These are phyloP conservation scores for Cladophialophora immunda DNA, from an alignment of 2,329 filamentous ascomycete genomes.

Conservation along the genomic window DNA sequence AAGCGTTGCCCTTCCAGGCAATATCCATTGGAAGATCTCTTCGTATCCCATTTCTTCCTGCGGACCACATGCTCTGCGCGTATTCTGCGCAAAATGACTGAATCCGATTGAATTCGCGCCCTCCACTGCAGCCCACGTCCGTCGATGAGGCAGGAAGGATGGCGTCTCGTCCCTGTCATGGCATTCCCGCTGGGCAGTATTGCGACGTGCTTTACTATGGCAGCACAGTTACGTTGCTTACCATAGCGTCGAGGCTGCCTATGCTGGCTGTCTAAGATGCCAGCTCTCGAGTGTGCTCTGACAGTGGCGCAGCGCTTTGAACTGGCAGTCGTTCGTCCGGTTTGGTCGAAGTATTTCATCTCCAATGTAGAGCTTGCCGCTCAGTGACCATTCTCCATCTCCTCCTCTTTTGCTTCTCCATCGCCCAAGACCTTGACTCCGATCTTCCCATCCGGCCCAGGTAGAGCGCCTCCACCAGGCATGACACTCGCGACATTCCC, in stretches of 20 bases:
- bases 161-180: neutral
- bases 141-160: neutral
- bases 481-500: slow-evolving; percentile 87
- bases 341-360: neutral
- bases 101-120: neutral
- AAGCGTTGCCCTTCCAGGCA: neutral
- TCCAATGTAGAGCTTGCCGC: neutral
- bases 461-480: slow-evolving; percentile 63
- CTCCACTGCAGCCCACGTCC: neutral
- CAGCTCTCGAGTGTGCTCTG: neutral
- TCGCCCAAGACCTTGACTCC: slow-evolving; percentile 29
- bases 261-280: neutral
- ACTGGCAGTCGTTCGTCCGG: neutral
- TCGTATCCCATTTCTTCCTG: neutral
- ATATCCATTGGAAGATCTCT: neutral
- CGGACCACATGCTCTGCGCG: neutral
- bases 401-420: slow-evolving; percentile 9
- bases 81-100: neutral
- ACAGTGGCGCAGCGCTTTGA: neutral
- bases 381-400: slow-evolving; percentile 35
- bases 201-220: neutral
- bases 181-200: neutral
- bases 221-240: neutral
- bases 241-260: neutral
- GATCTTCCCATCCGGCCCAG: slow-evolving; percentile 23